Evolutionary conservation across 1,284 basidiomycete genomes (phyloP).

Genomic region (Hemileccinum hortonii): DNA sequence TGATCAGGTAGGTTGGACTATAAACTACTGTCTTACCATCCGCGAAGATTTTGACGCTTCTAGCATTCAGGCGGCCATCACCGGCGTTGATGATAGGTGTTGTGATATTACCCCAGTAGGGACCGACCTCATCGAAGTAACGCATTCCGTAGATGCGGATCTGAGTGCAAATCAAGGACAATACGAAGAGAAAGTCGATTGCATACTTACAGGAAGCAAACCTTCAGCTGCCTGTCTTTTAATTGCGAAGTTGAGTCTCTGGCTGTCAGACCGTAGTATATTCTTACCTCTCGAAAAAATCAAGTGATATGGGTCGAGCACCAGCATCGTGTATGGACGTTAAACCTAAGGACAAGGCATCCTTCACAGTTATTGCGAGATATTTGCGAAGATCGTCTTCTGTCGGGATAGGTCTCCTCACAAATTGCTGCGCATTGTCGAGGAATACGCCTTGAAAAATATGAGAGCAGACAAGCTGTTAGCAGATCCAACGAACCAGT

Average conservation of each 20-base stretch:
- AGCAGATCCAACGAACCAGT: conserved; percentile 53
- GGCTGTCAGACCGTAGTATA: background rate
- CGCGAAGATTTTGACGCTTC: conserved; percentile 88
- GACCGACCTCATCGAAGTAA: conserved; percentile 63
- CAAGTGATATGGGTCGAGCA: conserved; percentile 63
- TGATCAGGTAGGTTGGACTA: background rate
- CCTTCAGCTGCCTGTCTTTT: conserved; percentile 54
- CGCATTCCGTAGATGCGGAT: conserved; percentile 75
- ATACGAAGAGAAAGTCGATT: background rate
- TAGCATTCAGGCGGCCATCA: conserved; percentile 64
- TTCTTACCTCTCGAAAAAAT: conserved; percentile 68
- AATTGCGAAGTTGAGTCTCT: conserved; percentile 2
- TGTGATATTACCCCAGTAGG: conserved; percentile 76
- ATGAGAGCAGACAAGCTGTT: conserved; percentile 1
- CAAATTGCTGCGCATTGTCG: conserved; percentile 69
- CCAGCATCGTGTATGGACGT: conserved; percentile 86
- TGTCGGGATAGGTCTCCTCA: conserved; percentile 63
- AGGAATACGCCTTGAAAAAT: conserved; percentile 55
- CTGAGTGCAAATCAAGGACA: conserved; percentile 33
- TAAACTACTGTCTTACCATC: conserved; percentile 54
- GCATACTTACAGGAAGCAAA: conserved; percentile 57
- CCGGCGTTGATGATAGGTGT: conserved; percentile 56
- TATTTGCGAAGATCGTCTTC: conserved; percentile 62
- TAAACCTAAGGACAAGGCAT: conserved; percentile 71
- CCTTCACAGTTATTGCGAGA: conserved; percentile 62